Base-by-base conservation (phyloP, 306 rosid species). In the Cicer bijugum region DNA sequence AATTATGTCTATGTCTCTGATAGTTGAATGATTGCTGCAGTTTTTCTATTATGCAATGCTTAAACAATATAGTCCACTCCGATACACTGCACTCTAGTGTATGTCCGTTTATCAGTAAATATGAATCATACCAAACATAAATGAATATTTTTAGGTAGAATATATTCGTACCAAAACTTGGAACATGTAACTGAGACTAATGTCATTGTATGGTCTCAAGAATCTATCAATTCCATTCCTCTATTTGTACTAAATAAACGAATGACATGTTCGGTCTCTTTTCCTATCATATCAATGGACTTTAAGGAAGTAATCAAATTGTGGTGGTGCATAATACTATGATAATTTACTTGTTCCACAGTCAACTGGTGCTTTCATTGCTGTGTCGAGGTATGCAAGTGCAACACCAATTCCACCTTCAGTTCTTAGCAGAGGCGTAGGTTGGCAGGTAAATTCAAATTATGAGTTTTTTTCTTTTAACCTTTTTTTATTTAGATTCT, bases 401-500 rank as follows among this genome's bases (percentile, higher is more conserved):
- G 98, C 98, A 71, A 93, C 98, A 78, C 97, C 96, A 0, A 51
- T 90, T 61, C 98, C 98, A 4, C 96, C 98, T 63, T 87, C 97
- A 63, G 77, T 93, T 71, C 95, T 93, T 71, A 93, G 98, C 85
- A 97, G 98, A 0, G 98, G 98, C 33, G 87, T 93, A 16, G 98
- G 98, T 75, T 93, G 98, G 98, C 98, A 93, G 97, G 98, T 93
- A 87, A 59, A 65, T 33, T 59, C 6, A 75, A 42, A 7, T 42
- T 5, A 60, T 17, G 12, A 64, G 0, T 17, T 8, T 40, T 10
- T 38, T 0, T 17, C 42, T 0, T 1, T 35, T 59, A 12, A 12
- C 15, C 11, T 6, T n/a, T 23, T 53, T 11, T 7, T 10, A 6
- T 45, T 7, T 46, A 9, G 37, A 65, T 44, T 45, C 52, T 47